These are phyloP conservation scores for Aspergillus ruber DNA, from an alignment of 2,329 filamentous ascomycete species.

Conservation along the genomic window DNA sequence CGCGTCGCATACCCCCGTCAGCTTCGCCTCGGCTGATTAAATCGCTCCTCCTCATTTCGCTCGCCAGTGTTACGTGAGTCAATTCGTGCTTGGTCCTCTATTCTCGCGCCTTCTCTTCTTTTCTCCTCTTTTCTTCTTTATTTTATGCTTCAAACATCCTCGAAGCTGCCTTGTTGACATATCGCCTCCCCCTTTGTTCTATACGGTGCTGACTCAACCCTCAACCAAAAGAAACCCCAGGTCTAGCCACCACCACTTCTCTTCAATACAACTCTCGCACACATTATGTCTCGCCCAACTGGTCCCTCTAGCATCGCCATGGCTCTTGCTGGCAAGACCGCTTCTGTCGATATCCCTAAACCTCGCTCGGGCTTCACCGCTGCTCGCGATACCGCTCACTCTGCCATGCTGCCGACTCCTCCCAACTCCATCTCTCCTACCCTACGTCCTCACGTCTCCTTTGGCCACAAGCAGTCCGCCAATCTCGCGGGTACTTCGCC, in stretches of 20 bases:
- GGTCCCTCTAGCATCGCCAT: conserved; percentile 42
- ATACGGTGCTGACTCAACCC: neutral
- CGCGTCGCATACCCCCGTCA: neutral
- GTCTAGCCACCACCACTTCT: conserved; percentile 12
- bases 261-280: neutral
- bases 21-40: neutral
- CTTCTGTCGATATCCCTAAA: conserved; percentile 45
- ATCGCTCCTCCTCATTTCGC: neutral
- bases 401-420: conserved; percentile 67
- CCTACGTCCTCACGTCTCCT: conserved; percentile 67
- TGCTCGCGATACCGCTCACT: conserved; percentile 24
- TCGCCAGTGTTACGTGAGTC: conserved; percentile 4
- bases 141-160: neutral
- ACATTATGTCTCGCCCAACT: conserved; percentile 40
- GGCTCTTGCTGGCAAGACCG: conserved; percentile 46
- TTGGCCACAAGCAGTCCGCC: conserved; percentile 54
- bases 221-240: neutral
- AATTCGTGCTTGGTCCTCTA: neutral
- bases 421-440: conserved; percentile 92
- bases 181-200: neutral
- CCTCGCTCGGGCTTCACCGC: conserved; percentile 29
- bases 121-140: neutral
- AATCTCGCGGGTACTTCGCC: conserved; percentile 35
- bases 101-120: neutral
- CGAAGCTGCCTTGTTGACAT: neutral